These are phyloP conservation scores for Nidula niveotomentosa DNA, from an alignment of 1,284 basidiomycete species.

Conservation along the genomic window DNA sequence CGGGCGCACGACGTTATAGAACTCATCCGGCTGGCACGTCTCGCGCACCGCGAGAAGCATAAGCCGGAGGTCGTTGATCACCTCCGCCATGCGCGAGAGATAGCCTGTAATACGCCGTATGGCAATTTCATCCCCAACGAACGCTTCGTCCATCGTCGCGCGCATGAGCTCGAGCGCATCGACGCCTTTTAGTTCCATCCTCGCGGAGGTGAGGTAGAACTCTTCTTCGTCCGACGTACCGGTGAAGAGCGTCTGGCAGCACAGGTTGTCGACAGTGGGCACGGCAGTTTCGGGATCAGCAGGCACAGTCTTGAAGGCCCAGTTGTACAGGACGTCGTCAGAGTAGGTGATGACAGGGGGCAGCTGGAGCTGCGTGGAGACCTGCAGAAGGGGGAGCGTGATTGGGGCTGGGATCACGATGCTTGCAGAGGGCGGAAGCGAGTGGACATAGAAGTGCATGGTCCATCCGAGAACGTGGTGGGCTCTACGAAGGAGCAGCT, in stretches of 20 bases:
- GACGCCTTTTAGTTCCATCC: slow-evolving; percentile 93
- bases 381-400: slow-evolving; percentile 77
- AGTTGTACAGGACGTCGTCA: slow-evolving; percentile 94
- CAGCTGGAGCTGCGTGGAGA: slow-evolving; percentile 76
- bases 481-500: slow-evolving; percentile 75
- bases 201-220: slow-evolving; percentile 87
- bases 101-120: slow-evolving; percentile 73
- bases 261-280: slow-evolving; percentile 51
- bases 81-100: slow-evolving; percentile 62
- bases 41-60: slow-evolving; percentile 69
- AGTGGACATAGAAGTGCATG: slow-evolving; percentile 89
- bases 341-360: slow-evolving; percentile 94
- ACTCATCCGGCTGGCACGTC: slow-evolving; percentile 77
- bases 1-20: slow-evolving; percentile 86
- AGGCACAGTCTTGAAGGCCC: slow-evolving; percentile 46
- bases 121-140: slow-evolving; percentile 83
- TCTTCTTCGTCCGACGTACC: slow-evolving; percentile 83
- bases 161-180: slow-evolving; percentile 87
- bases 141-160: slow-evolving; percentile 87
- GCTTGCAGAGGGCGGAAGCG: slow-evolving; percentile 52
- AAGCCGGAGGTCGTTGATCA: slow-evolving; percentile 65
- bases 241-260: slow-evolving; percentile 76
- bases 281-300: not conserved
- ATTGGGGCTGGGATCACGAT: slow-evolving; percentile 72
- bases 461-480: slow-evolving; percentile 87